Base-by-base conservation (phyloP, 2,329 filamentous ascomycete genomes). In the Arthroderma sp. region DNA sequence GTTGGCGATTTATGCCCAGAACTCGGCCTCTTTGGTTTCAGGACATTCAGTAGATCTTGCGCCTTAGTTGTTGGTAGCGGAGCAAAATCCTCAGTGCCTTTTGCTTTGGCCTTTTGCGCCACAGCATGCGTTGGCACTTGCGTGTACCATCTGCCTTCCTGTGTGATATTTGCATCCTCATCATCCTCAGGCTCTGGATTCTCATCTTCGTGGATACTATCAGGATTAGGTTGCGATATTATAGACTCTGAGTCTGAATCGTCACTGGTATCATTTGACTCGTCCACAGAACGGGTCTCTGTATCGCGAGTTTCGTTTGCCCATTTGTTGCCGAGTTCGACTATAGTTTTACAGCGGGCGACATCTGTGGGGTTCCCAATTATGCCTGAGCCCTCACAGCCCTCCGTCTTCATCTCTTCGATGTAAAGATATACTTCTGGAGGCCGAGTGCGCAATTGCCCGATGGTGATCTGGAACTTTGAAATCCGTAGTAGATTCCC, bases 391-490 rank as follows among this genome's bases (percentile, higher is more conserved):
- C 64, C 65, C 47, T 67, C 65, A 41, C 63, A 63, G 3, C 67
- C 68, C 44, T 62, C 35, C 21, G 61, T 31, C n/a, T 62, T 61
- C 54, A 67, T 67, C 4, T 63, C 53, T 31, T 58, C 51, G 11
- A 69, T 61, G 21, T 60, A 60, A 4, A 71, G 57, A 9, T 59
- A 56, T 35, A 69, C 47, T 31, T 60, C 54, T 15, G 60, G 52
- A 17, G 28, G 8, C 41, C 54, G 56, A 17, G 51, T 58, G 31
- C 31, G 55, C 13, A 56, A 53, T 33, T 65, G 58, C 28, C 41
- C 63, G 43, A 73, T 64, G 52, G 73, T 64, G 19, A 74, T 60
- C 44, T 70, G 66, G 57, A 72, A 71, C 38, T 68, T 64, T 2
- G 62, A 51, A 47, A 75, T 59, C 55, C 68, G 64, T 23, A 73